Base-by-base conservation (phyloP, 345 rosid species). In the Salix suchowensis region DNA sequence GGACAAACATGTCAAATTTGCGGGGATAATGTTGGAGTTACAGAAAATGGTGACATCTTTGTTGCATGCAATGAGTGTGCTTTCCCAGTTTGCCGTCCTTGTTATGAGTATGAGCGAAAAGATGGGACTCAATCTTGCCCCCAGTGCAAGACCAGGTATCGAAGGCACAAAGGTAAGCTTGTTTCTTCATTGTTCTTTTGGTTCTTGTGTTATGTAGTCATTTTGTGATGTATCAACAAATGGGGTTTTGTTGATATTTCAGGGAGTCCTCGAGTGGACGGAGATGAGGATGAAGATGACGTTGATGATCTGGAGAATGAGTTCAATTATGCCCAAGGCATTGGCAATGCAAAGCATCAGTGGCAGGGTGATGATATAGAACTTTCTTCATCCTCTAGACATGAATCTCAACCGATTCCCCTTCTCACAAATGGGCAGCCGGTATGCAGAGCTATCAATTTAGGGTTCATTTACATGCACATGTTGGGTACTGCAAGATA, bases 61-160 rank as follows among this genome's bases (percentile, higher is more conserved):
- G 99, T 96, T 54, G 98, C 98, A 82, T 96, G 99, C 83, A 94
- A 94, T 76, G 99, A 96, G 85, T 96, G 99, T 87, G 99, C 90
- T 65, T 96, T 96, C 82, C 99, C 99, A 19, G 99, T 96, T 80
- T 96, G 99, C 78, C 91, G 94, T 19, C 94, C 99, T 83, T 96
- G 99, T 76, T 96, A 96, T 48, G 99, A 96, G 86, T 96, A 96
- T 68, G 99, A 96, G 83, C 89, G 98, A 75, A 96, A 92, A 84
- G 99, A 96, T 76, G 99, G 99, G 54, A 94, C 97, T 73, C 99
- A 94, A 85, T 87, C 91, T 76, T 96, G 99, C 81, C 99, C 99
- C 9, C 98, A 96, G 82, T 96, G 99, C 95, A 96, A 96, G 91
- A 94, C 97, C 81, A 91, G 98, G 84, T 96, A 94, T 84, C 91